Percentiles rank a stretch among this genome's conserved stretches.
Evolutionary conservation across 2,329 filamentous ascomycete species (phyloP).

Genomic region (Talaromyces verruculosus): DNA sequence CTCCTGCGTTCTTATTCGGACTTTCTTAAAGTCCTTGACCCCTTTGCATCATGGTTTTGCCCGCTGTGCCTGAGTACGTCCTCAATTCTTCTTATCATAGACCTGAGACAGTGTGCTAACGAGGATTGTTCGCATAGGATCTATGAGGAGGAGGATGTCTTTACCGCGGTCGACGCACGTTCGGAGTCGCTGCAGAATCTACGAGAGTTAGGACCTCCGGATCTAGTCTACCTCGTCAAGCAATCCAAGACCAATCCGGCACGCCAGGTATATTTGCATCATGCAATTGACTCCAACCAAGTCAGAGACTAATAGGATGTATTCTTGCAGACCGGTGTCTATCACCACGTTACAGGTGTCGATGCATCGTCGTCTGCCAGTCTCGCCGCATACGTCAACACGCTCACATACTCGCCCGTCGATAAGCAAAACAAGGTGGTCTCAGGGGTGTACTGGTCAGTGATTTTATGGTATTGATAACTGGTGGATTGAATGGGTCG

Average conservation of each 20-base stretch:
- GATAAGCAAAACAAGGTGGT: conserved; percentile 86
- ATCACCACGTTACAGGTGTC: conserved; percentile 96
- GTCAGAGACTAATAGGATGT: background rate
- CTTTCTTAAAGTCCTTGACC: conserved; percentile 18
- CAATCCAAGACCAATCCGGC: conserved; percentile 60
- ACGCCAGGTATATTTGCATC: conserved; percentile 52
- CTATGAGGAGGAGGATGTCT: conserved; percentile 84
- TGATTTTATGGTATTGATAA: background rate
- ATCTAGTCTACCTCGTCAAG: conserved; percentile 93
- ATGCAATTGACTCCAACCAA: conserved; percentile 13
- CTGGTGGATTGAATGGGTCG: background rate
- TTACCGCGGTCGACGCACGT: conserved; percentile 80
- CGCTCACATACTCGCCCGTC: conserved; percentile 83
- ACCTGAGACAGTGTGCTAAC: conserved; percentile 30
- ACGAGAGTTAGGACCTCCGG: conserved; percentile 90
- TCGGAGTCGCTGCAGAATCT: conserved; percentile 83
- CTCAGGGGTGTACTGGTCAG: conserved; percentile 89
- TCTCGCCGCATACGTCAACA: conserved; percentile 97
- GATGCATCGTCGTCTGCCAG: conserved; percentile 97
- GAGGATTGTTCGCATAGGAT: conserved; percentile 58
- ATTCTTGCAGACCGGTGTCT: conserved; percentile 67
- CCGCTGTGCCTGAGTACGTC: conserved; percentile 72
- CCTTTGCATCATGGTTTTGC: conserved; percentile 63
- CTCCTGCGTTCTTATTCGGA: conserved; percentile 1
- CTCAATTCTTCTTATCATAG: conserved; percentile 20